Conservation (phyloP, 2,329 filamentous ascomycete genomes). For the Botryotinia convoluta region DNA sequence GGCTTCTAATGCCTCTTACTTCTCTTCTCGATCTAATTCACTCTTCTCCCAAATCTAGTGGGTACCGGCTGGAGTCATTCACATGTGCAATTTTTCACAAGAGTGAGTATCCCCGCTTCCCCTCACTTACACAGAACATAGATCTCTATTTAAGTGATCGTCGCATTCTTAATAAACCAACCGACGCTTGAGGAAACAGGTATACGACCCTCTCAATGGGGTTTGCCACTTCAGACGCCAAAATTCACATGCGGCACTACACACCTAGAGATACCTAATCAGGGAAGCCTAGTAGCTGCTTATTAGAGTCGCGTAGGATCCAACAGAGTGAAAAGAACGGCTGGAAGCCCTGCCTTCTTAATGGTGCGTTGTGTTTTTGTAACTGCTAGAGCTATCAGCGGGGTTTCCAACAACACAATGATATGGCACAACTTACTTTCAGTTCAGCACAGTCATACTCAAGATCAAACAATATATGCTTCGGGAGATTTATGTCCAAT, state of each 20-base stretch:
- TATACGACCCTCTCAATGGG: no score
- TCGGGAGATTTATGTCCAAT: background rate
- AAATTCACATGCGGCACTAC: no score
- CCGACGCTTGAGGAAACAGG: no score
- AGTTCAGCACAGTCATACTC: background rate
- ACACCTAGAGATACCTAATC: no score
- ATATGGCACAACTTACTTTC: background rate
- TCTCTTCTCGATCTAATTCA: no score
- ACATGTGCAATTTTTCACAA: background rate
- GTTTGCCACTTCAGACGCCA: no score
- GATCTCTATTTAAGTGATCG: background rate
- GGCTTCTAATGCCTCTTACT: no score
- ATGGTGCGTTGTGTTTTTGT: fast-evolving
- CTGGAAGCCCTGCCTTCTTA: background rate
- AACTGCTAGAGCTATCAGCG: fast-evolving
- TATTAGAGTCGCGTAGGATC: no score
- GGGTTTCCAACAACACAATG: background rate
- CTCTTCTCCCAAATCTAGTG: background rate
- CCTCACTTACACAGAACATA: background rate
- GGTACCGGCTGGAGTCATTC: background rate
- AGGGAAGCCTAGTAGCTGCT: no score
- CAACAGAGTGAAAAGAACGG: no score
- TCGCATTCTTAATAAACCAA: no score
- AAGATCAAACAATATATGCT: background rate
- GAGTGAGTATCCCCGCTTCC: background rate